These are phyloP conservation scores for Penicillium verrucosum DNA, from an alignment of 2,329 filamentous ascomycete species.

Conservation along the genomic window DNA sequence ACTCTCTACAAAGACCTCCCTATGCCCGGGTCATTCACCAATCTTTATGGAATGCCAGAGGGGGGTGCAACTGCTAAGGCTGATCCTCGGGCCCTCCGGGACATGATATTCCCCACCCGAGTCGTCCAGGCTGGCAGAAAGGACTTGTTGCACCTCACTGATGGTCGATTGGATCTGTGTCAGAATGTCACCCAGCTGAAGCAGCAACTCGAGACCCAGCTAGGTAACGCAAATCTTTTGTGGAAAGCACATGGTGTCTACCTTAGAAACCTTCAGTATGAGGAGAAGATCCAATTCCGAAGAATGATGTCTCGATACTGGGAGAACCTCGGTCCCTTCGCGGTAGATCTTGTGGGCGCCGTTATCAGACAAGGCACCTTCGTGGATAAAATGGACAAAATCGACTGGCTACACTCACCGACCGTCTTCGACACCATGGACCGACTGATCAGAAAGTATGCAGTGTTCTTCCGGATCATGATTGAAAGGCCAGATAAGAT, in stretches of 20 bases:
- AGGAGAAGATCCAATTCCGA: conserved; percentile 40
- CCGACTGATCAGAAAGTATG: conserved; percentile 54
- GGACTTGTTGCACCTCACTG: conserved; percentile 57
- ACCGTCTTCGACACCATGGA: conserved; percentile 60
- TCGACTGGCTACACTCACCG: conserved; percentile 77
- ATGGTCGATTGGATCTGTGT: conserved; percentile 47
- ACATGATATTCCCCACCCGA: conserved; percentile 21
- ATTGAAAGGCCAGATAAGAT: conserved; percentile 32
- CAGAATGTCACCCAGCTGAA: conserved; percentile 40
- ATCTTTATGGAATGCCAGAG: conserved; percentile 51
- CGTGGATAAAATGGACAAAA: conserved; percentile 63
- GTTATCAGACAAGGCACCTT: conserved; percentile 44
- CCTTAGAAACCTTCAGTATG: background rate
- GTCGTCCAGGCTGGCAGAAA: conserved; percentile 13
- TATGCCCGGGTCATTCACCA: conserved; percentile 66
- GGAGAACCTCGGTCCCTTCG: conserved; percentile 40
- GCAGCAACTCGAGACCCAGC: conserved; percentile 27
- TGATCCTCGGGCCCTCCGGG: background rate
- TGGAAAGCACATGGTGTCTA: conserved; percentile 15
- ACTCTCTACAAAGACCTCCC: conserved; percentile 50
- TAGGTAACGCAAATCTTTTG: conserved; percentile 51
- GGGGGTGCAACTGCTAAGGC: background rate
- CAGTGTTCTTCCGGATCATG: conserved; percentile 45
- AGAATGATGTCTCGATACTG: conserved; percentile 45
- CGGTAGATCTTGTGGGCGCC: conserved; percentile 40